These are phyloP conservation scores for Fusarium mexicanum DNA, from an alignment of 2,329 filamentous ascomycete genomes.

Conservation along the genomic window DNA sequence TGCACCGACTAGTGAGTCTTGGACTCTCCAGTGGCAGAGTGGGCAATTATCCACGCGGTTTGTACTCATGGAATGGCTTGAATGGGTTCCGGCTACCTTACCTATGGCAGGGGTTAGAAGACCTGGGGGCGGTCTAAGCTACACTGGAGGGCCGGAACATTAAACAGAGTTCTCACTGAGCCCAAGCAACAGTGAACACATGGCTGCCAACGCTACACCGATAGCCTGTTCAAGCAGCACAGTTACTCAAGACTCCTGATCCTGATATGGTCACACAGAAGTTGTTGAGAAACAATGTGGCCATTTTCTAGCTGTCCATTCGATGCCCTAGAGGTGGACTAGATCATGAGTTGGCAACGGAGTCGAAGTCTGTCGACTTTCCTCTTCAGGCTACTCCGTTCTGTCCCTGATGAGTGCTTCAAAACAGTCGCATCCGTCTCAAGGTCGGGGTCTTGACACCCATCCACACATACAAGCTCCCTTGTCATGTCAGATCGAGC, in stretches of 20 bases:
- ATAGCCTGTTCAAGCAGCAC: slow-evolving; percentile 9
- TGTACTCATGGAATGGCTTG: background rate
- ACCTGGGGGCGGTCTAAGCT: slow-evolving; percentile 4
- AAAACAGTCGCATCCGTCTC: background rate
- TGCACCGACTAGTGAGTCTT: background rate
- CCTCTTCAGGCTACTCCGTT: slow-evolving; percentile 21
- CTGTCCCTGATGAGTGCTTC: background rate
- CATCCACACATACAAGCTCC: background rate
- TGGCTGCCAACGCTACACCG: slow-evolving; percentile 16
- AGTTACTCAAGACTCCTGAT: background rate
- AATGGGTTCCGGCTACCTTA: background rate
- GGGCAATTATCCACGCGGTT: background rate
- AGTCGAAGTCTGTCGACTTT: slow-evolving; percentile 8
- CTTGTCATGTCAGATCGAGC: slow-evolving; percentile 5
- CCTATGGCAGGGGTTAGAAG: slow-evolving; percentile 3
- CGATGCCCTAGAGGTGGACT: background rate
- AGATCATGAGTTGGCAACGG: slow-evolving; percentile 5
- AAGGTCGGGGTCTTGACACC: background rate
- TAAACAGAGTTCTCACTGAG: slow-evolving; percentile 6
- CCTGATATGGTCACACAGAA: background rate
- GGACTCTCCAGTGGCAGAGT: background rate
- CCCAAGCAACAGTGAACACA: slow-evolving; percentile 2
- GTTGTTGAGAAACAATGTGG: background rate
- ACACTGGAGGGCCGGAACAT: background rate
- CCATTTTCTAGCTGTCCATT: background rate